Conservation (phyloP, 2,329 filamentous ascomycete species). For the Colletotrichum filicis region DNA sequence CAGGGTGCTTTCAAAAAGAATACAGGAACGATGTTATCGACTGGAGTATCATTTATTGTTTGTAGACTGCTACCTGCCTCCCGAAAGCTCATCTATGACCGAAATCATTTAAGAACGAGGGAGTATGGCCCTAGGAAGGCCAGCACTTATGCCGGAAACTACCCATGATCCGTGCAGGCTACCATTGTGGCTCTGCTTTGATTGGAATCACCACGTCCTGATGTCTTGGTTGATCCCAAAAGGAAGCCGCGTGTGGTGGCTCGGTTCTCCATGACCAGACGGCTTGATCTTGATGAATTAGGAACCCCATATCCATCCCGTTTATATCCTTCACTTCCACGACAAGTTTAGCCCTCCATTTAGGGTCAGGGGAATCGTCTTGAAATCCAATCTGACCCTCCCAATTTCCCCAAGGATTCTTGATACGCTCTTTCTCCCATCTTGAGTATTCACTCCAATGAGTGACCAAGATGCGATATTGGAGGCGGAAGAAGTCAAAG, state of each 20-base stretch:
- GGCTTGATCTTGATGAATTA: neutral
- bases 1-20: too few species aligned
- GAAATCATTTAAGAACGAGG: too few species aligned
- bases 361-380: neutral
- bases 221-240: neutral
- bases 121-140: too few species aligned
- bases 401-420: neutral
- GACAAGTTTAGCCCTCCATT: neutral
- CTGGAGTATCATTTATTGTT: too few species aligned
- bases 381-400: neutral
- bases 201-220: neutral
- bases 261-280: neutral
- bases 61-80: too few species aligned
- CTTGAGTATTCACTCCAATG: neutral
- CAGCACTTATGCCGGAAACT: too few species aligned
- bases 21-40: too few species aligned
- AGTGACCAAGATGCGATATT: neutral
- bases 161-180: too few species aligned
- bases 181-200: neutral
- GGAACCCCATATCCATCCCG: neutral
- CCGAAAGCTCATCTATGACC: too few species aligned
- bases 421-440: neutral
- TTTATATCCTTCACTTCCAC: neutral
- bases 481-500: neutral
- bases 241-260: neutral